Base-by-base conservation (phyloP, 768 basidiomycete genomes). In the Termitomyces sp. region DNA sequence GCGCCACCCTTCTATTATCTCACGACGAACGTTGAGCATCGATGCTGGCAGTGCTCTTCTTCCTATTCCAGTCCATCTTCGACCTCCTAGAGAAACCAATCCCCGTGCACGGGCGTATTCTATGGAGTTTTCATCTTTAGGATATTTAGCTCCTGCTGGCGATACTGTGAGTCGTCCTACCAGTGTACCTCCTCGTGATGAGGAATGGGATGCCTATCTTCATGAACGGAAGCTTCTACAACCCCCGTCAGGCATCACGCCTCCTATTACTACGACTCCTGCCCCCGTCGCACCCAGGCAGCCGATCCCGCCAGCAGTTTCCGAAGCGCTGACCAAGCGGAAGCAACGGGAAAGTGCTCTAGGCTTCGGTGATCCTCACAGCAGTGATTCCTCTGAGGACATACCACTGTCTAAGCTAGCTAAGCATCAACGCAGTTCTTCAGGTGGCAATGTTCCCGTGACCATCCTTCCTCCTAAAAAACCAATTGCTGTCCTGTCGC, bases 121-220 rank as follows among this genome's bases (percentile, higher is more conserved):
- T 9, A 81, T 92, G 85, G 88, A 88, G 58, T 64, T 87, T 47
- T 76, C 80, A 14, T 71, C 74, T 47, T 65, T 81, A 41, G 66
- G 77, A 41, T 71, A 77, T 57, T 66, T 73, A 32, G 68, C 74
- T 49, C 64, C 73, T 22, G 61, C 78, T 15, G 80, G 80, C 14
- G 78, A 80, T 52, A 74, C 83, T 1, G 83, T 88, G 52, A 77
- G 77, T 53, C 78, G 88, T 38, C 87, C 90, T 15, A 85, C 82
- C 0, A 90, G 87, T 61, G 85, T 77, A 5, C 88, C 88, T n/a
- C 69, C 88, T 40, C 80, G 79, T 47, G 83, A 88, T 42, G 77
- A 81, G n/a, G 85, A 89, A 60, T 97, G 93, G 93, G 88, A 95
- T 58, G 71, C 79, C 43, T 96, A 97, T 67, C 79, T 93, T 47